Evolutionary conservation across 2,329 filamentous ascomycete species (phyloP).

Genomic region (Pseudonectria buxi): DNA sequence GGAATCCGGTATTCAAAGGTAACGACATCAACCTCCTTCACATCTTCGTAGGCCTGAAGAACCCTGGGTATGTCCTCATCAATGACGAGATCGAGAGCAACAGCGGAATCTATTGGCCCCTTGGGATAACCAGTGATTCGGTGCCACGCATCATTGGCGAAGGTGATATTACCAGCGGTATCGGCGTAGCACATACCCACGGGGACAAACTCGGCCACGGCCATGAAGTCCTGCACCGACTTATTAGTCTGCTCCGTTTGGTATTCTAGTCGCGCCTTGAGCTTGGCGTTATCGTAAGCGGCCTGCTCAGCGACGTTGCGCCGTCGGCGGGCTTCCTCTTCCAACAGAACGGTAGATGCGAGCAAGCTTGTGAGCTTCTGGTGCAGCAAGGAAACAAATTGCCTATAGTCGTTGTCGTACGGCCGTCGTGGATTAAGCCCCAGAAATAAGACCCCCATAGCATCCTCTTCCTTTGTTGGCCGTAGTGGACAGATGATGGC

Average conservation of each 20-base stretch:
- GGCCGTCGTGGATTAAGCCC: conserved; percentile 65
- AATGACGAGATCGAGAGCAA: conserved; percentile 37
- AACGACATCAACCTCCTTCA: conserved; percentile 30
- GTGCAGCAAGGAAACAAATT: conserved; percentile 52
- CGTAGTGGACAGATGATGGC: conserved; percentile 65
- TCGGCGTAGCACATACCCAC: conserved; percentile 69
- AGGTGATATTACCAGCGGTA: conserved; percentile 56
- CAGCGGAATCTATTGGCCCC: conserved; percentile 25
- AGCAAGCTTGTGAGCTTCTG: conserved; percentile 59
- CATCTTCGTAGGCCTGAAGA: conserved; percentile 34
- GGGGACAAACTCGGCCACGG: conserved; percentile 66
- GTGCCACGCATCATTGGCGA: conserved; percentile 63
- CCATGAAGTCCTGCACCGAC: conserved; percentile 58
- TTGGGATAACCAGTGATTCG: conserved; percentile 41
- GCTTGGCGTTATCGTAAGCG: conserved; percentile 58
- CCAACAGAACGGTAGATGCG: conserved; percentile 63
- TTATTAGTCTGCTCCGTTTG: conserved; percentile 43
- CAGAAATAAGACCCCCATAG: conserved; percentile 61
- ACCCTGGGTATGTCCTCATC: conserved; percentile 40
- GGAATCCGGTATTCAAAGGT: conserved; percentile 41
- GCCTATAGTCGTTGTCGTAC: conserved; percentile 66
- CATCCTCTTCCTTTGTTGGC: conserved; percentile 56
- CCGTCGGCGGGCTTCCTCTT: conserved; percentile 60
- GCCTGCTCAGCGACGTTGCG: conserved; percentile 47
- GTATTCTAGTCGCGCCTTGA: conserved; percentile 58